Conservation (phyloP, 768 basidiomycete species). For the Myochromella boudieri region DNA sequence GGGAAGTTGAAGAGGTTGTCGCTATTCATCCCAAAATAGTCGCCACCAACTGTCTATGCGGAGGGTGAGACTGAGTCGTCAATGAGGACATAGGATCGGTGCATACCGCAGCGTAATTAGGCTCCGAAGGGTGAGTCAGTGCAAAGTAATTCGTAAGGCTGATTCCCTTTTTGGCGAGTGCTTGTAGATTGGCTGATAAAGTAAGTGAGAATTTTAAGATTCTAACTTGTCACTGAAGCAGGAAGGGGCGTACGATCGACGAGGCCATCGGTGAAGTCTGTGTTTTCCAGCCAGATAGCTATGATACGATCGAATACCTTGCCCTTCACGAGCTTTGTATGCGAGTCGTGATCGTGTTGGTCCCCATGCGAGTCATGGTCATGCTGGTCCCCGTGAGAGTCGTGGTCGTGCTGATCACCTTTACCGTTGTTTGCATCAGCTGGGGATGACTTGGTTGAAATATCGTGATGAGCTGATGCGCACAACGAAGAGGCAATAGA, state of each 20-base stretch:
- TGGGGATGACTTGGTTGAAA: too few relatives aligned
- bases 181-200: slow-evolving; percentile 24
- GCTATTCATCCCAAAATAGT: slow-evolving; percentile 36
- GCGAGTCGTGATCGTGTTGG: neutral
- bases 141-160: slow-evolving; percentile 39
- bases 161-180: slow-evolving; percentile 51
- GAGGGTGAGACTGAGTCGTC: too few relatives aligned
- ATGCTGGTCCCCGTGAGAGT: too few relatives aligned
- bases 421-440: too few relatives aligned
- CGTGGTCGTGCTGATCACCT: too few relatives aligned
- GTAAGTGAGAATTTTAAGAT: neutral
- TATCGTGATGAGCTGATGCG: too few relatives aligned
- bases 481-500: too few relatives aligned
- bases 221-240: slow-evolving; percentile 5
- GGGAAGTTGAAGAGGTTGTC: slow-evolving; percentile 41
- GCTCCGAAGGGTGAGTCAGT: neutral
- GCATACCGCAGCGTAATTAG: neutral
- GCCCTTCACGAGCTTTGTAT: slow-evolving; percentile 16
- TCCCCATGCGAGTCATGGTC: too few relatives aligned
- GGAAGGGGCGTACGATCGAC: slow-evolving; percentile 20
- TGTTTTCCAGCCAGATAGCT: slow-evolving; percentile 64
- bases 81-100: too few relatives aligned
- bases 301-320: slow-evolving; percentile 30
- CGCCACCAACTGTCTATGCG: slow-evolving; percentile 12
- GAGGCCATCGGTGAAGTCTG: slow-evolving; percentile 39